phyloP scores from a whole-genome alignment of 306 rosid species.

The Citrullus colocynthis region DNA sequence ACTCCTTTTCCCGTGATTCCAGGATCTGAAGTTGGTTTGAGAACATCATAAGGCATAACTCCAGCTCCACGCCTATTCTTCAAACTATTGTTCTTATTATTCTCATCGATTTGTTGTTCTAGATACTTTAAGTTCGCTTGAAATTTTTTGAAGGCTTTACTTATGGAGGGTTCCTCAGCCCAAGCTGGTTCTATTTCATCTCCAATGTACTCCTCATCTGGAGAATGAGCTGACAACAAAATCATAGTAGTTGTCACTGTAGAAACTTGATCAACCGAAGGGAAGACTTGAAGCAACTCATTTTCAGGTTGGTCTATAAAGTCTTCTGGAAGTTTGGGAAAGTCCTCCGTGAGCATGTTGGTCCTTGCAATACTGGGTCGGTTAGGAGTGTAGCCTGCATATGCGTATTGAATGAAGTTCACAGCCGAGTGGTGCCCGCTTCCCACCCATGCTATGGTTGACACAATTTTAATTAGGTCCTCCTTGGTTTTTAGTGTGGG shows the following conservation, averaged over 20 bases:
- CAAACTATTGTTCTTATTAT: conserved; percentile 26
- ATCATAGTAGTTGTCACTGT: conserved; percentile 40
- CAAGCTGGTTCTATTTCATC: conserved; percentile 45
- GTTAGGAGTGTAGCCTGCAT: conserved; percentile 53
- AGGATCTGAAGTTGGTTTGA: conserved; percentile 54
- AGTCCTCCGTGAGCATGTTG: conserved; percentile 48
- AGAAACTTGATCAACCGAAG: conserved; percentile 53
- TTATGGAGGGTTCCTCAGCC: conserved; percentile 35
- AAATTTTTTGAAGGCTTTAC: conserved; percentile 38
- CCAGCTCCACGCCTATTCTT: conserved; percentile 81
- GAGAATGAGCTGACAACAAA: conserved; percentile 53
- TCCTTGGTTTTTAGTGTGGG: conserved; percentile 28
- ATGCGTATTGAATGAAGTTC: conserved; percentile 58
- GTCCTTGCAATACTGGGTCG: conserved; percentile 55
- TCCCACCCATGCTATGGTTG: conserved; percentile 47
- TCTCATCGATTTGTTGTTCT: conserved; percentile 35
- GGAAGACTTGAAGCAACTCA: conserved; percentile 26
- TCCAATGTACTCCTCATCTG: conserved; percentile 74
- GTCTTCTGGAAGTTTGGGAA: conserved; percentile 25
- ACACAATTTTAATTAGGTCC: conserved; percentile 37
- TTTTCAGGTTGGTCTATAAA: conserved; percentile 38
- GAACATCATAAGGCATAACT: conserved; percentile 51
- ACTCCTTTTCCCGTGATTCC: conserved; percentile 68
- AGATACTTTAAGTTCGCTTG: conserved; percentile 24
- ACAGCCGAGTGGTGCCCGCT: conserved; percentile 64